Base-by-base conservation (phyloP, 148 eudicot species). In the Fagopyrum homotropicum region DNA sequence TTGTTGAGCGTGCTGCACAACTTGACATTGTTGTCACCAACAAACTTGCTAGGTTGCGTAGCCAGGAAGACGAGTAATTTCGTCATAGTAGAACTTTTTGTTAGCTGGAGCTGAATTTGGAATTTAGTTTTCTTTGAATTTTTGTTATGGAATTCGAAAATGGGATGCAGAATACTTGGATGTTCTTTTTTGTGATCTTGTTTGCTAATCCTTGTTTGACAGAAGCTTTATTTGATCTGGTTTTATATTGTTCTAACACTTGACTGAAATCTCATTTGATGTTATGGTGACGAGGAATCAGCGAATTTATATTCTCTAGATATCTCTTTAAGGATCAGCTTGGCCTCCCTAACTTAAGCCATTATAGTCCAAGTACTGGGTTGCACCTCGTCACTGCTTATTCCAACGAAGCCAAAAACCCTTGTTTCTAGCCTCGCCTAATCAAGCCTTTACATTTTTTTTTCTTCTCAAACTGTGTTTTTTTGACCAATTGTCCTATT, bases 11-110 rank as follows among this genome's bases (percentile, higher is more conserved):
- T 51, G 88, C 86, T 77, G 86, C 88, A 7, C 86, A 86, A 19
- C 81, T 86, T n/a, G 86, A 86, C 8, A 14, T 82, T 12, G 83
- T 78, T 7, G 85, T 86, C 12, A 86, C 83, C 17, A 86, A 86
- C 86, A 86, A 84, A 82, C 84, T 86, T 30, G 86, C 89, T 16
- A 84, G 89, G 84, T 64, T 86, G 77, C 82, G 89, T 49, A 86
- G 86, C 82, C 86, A 86, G 61, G 89, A 86, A 40, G 89, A 84
- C 9, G 89, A 86, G 81, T 86, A 47, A 75, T 40, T 71, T 55
- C 22, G 14, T 35, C 40, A 35, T 35, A 35, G 40, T 1, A 15
- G 57, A 52, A 52, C 57, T 52, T 17, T 15, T 1, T 52, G 40
- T 52, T 52, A 4, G 17, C 57, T 15, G 57, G 15, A 52, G 57